A percentile compares a stretch with the other conserved stretches of the same genome.
Conservation (phyloP, 768 basidiomycete genomes). For the Amanita rimosa region DNA sequence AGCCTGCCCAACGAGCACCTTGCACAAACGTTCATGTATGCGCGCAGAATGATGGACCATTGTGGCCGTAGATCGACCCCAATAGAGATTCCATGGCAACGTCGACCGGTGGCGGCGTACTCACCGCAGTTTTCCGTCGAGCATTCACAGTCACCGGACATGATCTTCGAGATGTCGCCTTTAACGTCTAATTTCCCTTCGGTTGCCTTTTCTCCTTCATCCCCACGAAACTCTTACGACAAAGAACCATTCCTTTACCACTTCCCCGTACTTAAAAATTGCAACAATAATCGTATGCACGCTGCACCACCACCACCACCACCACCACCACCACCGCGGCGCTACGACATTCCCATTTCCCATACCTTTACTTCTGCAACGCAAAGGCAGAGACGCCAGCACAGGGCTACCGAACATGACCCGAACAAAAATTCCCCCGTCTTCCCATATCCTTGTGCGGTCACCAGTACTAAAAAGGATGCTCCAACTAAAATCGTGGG, state of each 20-base stretch:
- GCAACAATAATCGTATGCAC: background rate
- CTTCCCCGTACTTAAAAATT: constrained; percentile 20
- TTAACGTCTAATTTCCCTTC: constrained; percentile 17
- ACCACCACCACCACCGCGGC: background rate
- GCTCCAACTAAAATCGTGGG: constrained; percentile 25
- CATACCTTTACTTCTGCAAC: constrained; percentile 4
- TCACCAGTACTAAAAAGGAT: background rate
- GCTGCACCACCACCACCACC: background rate
- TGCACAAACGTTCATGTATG: constrained; percentile 8
- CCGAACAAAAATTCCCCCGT: constrained; percentile 13
- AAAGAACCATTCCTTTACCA: constrained; percentile 29
- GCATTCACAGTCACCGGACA: constrained; percentile 29
- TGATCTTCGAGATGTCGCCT: constrained; percentile 47
- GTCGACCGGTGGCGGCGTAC: constrained; percentile 14
- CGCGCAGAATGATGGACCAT: constrained; percentile 6
- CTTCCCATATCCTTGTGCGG: background rate
- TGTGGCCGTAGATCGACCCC: constrained; percentile 23
- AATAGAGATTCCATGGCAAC: constrained; percentile 33
- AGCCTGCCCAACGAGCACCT: background rate
- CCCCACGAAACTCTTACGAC: constrained; percentile 11
- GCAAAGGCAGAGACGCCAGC: constrained; percentile 1
- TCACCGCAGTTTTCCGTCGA: constrained; percentile 20
- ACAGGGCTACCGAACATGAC: constrained; percentile 14
- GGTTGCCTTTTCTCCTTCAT: constrained; percentile 13
- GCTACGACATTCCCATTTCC: constrained; percentile 9